Evolutionary conservation across 768 basidiomycete species (phyloP), one percentile per base, ranked within the genome.

Genomic region (Leccinum olivaceopallidum): DNA sequence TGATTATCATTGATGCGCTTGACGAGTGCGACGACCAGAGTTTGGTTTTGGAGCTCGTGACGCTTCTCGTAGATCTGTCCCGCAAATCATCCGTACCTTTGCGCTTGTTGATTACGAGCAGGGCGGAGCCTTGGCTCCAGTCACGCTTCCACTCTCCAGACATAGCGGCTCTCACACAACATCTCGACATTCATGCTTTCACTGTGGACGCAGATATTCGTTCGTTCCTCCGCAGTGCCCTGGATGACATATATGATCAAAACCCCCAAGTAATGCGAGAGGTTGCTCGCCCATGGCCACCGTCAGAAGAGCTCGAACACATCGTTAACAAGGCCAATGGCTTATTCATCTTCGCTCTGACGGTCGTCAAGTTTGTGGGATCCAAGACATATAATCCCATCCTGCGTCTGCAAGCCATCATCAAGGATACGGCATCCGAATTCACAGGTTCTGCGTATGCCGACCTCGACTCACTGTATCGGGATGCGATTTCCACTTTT

Each of bases 271-370:
- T 62, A 16, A 68, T 70, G 71, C 20, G 10, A 2, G 42, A 49
- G 0, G 52, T 53, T 22, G 30, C 52, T 34, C 52, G 60, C 3
- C 64, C 66, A 6, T 73, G 71, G 71, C 71, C 71, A 6, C 62
- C 67, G 3, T 55, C 58, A 2, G 61, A 63, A 20, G 66, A 65
- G n/a, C 56, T 71, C 12, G 63, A 69, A n/a, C 53, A 37, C 18
- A 61, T 62, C 9, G 64, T 73, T 13, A 30, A 58, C 4, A 65
- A 65, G 32, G 59, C 71, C 0, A 61, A 63, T 0, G 67, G 71
- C 4, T 62, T 72, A 6, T 74, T 74, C 51, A 68, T 72, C 9
- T 71, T 71, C 51, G 65, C 72, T 2, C 36, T 71, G 24, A 72
- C 73, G 1, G 67, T 73, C 6, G 56, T 69, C 53, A 68, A 68